Percentiles rank a stretch among this genome's conserved stretches.
Conservation (phyloP, 768 basidiomycete genomes). For the Trametes cubensis region DNA sequence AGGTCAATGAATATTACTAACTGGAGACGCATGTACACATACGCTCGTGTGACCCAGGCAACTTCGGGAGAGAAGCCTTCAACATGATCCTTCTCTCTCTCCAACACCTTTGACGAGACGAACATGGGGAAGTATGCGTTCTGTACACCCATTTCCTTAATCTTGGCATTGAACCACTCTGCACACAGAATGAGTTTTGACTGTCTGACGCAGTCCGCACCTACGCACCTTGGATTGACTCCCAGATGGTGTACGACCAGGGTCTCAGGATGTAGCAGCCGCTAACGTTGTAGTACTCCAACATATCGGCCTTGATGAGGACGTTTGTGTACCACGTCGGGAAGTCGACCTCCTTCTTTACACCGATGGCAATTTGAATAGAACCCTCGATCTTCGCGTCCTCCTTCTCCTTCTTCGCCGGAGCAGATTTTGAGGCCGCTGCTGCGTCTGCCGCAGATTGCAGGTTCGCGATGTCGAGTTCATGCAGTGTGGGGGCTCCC, state of each 20-base stretch:
- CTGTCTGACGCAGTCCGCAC: neutral
- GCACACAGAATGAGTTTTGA: neutral
- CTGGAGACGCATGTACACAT: slow-evolving; percentile 34
- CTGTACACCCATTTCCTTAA: slow-evolving; percentile 93
- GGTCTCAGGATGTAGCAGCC: slow-evolving; percentile 99
- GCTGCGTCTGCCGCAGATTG: slow-evolving; percentile 49
- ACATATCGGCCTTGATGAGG: slow-evolving; percentile 97
- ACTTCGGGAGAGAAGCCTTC: slow-evolving; percentile 99
- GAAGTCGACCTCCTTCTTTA: slow-evolving; percentile 96
- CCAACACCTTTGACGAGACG: slow-evolving; percentile 87
- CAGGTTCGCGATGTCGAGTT: slow-evolving; percentile 71
- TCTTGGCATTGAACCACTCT: slow-evolving; percentile 93
- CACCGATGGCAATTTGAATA: slow-evolving; percentile 90
- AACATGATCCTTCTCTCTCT: slow-evolving; percentile 97
- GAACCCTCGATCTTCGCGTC: slow-evolving; percentile 85
- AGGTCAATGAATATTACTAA: neutral
- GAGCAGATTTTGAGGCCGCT: slow-evolving; percentile 39
- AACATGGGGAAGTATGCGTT: slow-evolving; percentile 99
- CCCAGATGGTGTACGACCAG: slow-evolving; percentile 98
- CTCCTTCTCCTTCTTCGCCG: slow-evolving; percentile 59
- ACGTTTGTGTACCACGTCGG: slow-evolving; percentile 93
- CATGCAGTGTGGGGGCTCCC: slow-evolving; percentile 58
- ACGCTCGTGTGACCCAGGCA: slow-evolving; percentile 99
- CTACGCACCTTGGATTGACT: slow-evolving; percentile 83
- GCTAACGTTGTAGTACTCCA: slow-evolving; percentile 98